Evolutionary conservation across 495 filamentous ascomycete species (phyloP), one percentile per base, ranked within the genome.

Genomic region (Aspergillus steynii): DNA sequence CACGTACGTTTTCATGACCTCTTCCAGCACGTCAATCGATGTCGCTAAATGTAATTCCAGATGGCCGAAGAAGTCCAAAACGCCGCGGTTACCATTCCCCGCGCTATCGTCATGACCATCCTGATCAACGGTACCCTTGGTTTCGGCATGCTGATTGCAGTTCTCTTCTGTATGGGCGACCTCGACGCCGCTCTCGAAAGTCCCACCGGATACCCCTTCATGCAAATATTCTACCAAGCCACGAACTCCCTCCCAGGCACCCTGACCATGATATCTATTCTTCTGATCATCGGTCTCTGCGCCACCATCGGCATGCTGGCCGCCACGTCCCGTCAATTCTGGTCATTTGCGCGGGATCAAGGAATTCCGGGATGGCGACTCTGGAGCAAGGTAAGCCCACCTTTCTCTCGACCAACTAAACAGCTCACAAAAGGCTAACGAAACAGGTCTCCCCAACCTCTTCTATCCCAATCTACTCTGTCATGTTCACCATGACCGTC

Each of bases 1-100:
- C 78, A 81, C 61, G 77, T 81, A 61, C 32, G 75, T 70, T 45
- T n/a, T n/a, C 29, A 29, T 42, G 26, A 15, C 3, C 9, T 20
- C 27, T 29, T 27, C 3, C 14, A 28, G 28, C 25, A 6, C 6
- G 14, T 32, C 7, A 9, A 48, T 42, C 56, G 50, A 61, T 29
- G 5, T 42, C 12, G 9, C 37, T 28, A 50, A 26, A 7, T n/a
- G 28, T 32, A 4, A 42, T 4, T 34, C 9, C 32, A 84, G 74
- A 84, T 84, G 81, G 72, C 82, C 15, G 83, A 86, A 61, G 83
- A 86, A 61, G 76, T 84, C 47, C 62, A 75, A 1, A 75, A 79
- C 55, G 82, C 82, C 1, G 62, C 78, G 1, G 56, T 76, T 0
- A 70, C 77, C 0, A 72, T 86, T 0, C 83, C 83, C 0, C 73